A percentile compares a stretch with the other conserved stretches of the same genome.
phyloP scores from a whole-genome alignment of 176 grass and related monocot species.

The Avena eriantha region DNA sequence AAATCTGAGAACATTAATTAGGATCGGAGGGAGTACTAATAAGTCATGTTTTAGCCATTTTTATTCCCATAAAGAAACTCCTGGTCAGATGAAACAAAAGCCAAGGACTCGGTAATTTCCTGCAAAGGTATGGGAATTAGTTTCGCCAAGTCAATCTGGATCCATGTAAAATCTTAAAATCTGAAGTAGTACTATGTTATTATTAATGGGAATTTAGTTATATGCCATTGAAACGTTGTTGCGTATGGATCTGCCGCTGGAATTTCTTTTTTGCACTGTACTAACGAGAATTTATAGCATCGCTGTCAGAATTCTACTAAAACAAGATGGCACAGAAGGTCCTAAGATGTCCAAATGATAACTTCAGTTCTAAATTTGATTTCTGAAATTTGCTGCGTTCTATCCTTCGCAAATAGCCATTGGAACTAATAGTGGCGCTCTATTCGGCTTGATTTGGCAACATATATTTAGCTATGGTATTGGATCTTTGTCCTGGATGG shows the following conservation, averaged over 20 bases:
- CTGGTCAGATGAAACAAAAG: background rate
- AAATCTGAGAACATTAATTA: too few species aligned
- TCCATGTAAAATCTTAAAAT: background rate
- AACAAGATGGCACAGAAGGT: background rate
- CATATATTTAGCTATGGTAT: background rate
- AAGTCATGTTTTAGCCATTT: constrained; percentile 12
- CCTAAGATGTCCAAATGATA: background rate
- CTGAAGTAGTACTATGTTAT: background rate
- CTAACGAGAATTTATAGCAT: background rate
- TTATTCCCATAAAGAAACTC: background rate
- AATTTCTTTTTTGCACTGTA: background rate
- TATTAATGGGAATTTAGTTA: background rate
- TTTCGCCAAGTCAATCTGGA: constrained; percentile 13
- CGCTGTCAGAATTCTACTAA: background rate
- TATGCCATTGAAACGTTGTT: background rate
- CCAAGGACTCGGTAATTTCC: background rate
- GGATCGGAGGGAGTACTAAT: background rate
- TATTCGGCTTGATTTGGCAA: constrained; percentile 3
- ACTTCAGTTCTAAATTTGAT: background rate
- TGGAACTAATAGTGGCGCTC: background rate
- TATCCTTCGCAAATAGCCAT: background rate
- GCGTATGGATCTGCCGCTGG: background rate
- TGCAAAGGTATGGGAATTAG: background rate
- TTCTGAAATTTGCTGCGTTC: background rate
- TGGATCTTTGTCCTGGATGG: constrained; percentile 7